A percentile compares a stretch with the other conserved stretches of the same genome.
Evolutionary conservation across 225 moss, liverwort and hornwort genomes (phyloP).

Genomic region (Neckera pumila): DNA sequence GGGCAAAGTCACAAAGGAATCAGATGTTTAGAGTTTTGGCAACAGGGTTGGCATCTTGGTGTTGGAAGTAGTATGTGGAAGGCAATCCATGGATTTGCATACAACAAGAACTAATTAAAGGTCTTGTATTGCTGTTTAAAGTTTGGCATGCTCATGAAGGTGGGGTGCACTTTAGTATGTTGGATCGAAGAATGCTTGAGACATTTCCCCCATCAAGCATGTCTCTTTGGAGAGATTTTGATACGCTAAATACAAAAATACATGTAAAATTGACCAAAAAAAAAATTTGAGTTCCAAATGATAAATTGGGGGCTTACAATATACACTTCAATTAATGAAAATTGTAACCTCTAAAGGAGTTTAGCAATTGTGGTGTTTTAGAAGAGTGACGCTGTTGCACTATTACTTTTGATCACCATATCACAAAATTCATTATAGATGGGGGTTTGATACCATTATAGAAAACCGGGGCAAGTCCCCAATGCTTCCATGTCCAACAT

Average conservation of each 20-base stretch:
- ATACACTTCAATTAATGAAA: neutral
- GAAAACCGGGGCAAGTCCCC: neutral
- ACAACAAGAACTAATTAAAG: neutral
- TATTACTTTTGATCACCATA: neutral
- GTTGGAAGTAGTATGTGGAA: neutral
- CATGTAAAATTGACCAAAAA: too few species aligned
- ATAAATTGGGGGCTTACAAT: too few species aligned
- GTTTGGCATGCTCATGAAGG: neutral
- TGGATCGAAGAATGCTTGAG: neutral
- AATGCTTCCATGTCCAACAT: too few species aligned
- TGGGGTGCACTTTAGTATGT: neutral
- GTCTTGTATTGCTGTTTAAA: neutral
- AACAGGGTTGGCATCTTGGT: neutral
- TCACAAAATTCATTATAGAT: neutral
- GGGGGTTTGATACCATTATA: fast-evolving
- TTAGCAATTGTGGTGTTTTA: neutral
- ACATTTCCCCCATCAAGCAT: neutral
- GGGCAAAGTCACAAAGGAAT: neutral
- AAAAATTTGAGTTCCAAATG: too few species aligned
- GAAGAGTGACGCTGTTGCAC: neutral
- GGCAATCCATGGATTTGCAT: neutral
- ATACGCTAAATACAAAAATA: too few species aligned
- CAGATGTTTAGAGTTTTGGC: neutral
- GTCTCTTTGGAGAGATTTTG: too few species aligned
- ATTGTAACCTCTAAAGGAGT: neutral